A percentile compares a stretch with the other conserved stretches of the same genome.
These are phyloP conservation scores for Solanum megistacrolobum DNA, from an alignment of 257 asterid species.

Conservation along the genomic window DNA sequence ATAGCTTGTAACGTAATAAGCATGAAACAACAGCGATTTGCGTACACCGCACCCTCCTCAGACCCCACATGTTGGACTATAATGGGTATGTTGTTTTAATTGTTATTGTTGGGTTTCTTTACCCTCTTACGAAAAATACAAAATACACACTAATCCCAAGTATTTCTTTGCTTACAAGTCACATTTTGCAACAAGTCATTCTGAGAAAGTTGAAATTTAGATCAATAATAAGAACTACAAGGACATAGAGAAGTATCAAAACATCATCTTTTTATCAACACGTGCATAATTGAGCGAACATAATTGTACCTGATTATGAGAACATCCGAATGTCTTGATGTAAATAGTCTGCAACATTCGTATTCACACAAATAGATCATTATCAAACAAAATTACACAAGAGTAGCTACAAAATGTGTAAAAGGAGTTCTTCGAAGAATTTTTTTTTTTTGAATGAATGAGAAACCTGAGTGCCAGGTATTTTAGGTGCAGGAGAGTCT, in stretches of 20 bases:
- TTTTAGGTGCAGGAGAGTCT: slow-evolving; percentile 29
- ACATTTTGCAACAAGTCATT: neutral
- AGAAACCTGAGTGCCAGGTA: slow-evolving; percentile 85
- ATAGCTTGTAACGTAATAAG: neutral
- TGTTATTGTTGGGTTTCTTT: neutral
- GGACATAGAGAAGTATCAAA: neutral
- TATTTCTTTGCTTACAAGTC: neutral
- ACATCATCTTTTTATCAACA: neutral
- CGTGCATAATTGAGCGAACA: neutral
- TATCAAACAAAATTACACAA: neutral
- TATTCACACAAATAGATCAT: neutral
- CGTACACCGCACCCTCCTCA: neutral
- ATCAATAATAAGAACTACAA: neutral
- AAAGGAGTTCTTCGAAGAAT: neutral
- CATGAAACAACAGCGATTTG: neutral
- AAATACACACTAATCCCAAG: neutral
- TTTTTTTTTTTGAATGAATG: neutral
- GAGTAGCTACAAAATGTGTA: neutral
- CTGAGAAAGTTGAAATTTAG: neutral
- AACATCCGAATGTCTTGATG: slow-evolving; percentile 89
- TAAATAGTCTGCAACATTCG: slow-evolving; percentile 59
- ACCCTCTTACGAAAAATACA: neutral
- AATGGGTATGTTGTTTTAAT: neutral
- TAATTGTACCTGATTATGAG: slow-evolving; percentile 70
- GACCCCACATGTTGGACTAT: neutral